Evolutionary conservation across 495 filamentous ascomycete genomes (phyloP).

Genomic region (Melanomma pulvis-pyrius): DNA sequence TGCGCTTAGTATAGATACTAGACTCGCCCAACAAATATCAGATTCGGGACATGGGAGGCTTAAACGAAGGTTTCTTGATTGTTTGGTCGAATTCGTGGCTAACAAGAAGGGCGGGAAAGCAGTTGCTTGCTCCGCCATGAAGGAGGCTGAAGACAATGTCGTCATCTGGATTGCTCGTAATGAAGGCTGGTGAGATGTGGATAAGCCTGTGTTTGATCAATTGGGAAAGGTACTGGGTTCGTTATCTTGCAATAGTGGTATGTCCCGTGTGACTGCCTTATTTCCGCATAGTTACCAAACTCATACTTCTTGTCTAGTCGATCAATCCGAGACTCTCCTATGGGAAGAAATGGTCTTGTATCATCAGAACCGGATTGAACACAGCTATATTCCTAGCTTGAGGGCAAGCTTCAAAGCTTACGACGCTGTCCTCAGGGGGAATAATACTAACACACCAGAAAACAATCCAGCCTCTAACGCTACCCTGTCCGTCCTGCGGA

Average conservation of each 20-base stretch:
- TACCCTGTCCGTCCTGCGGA: conserved; percentile 34
- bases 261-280: conserved; percentile 10
- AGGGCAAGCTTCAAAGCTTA: conserved; percentile 39
- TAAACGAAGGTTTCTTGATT: conserved; percentile 42
- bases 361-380: conserved; percentile 39
- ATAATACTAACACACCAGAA: conserved; percentile 11
- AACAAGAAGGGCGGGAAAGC: conserved; percentile 43
- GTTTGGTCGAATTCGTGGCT: conserved; percentile 42
- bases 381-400: conserved; percentile 40
- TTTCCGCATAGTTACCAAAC: conserved; percentile 29
- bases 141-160: conserved; percentile 40
- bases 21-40: conserved; percentile 42
- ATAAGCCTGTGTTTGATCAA: conserved; percentile 37
- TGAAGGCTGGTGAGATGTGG: conserved; percentile 40
- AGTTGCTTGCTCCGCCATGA: conserved; percentile 37
- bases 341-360: conserved; percentile 45
- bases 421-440: conserved; percentile 26
- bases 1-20: conserved; percentile 37
- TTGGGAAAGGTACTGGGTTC: conserved; percentile 32
- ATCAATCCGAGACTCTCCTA: conserved; percentile 37
- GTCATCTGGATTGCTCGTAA: conserved; percentile 42
- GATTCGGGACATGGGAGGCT: conserved; percentile 43
- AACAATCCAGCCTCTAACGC: conserved; percentile 35
- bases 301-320: conserved; percentile 34
- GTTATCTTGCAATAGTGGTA: conserved; percentile 37